These are phyloP conservation scores for Candida ascalaphidarum DNA, from an alignment of 805 yeast species.

Conservation along the genomic window DNA sequence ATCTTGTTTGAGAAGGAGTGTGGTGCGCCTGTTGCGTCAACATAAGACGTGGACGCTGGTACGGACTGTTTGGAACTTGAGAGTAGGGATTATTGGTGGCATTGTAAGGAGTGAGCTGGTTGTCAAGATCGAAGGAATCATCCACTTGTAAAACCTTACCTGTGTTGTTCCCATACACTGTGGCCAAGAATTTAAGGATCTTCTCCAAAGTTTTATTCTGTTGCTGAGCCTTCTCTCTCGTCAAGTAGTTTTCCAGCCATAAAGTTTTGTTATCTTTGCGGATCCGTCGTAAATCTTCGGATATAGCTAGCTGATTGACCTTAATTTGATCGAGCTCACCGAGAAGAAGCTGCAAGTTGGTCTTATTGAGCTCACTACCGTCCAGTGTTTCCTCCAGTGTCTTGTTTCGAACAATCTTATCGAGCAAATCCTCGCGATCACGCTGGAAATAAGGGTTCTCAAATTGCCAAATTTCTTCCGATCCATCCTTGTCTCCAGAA, in stretches of 20 bases:
- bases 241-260: constrained; percentile 82
- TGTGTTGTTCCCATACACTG: constrained; percentile 61
- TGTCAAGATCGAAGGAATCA: constrained; percentile 7
- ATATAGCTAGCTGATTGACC: constrained; percentile 68
- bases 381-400: constrained; percentile 14
- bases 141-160: constrained; percentile 38
- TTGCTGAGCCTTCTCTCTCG: constrained; percentile 76
- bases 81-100: constrained; percentile 2
- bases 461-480: constrained; percentile 86
- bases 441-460: constrained; percentile 70
- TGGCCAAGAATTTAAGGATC: constrained; percentile 78
- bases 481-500: constrained; percentile 24
- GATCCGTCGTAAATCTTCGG: constrained; percentile 77
- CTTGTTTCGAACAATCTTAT: constrained; percentile 74
- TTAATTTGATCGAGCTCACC: constrained; percentile 70
- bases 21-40: constrained; percentile 30
- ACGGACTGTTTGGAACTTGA: constrained; percentile 8
- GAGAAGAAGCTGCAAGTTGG: constrained; percentile 47
- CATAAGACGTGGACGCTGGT: constrained; percentile 29
- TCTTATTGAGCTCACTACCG: constrained; percentile 18
- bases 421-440: constrained; percentile 78
- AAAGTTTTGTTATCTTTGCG: constrained; percentile 80
- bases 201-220: constrained; percentile 86
- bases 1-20: constrained; percentile 4
- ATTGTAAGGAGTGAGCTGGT: constrained; percentile 14